Percentiles rank a stretch among this genome's conserved stretches.
phyloP scores from a whole-genome alignment of 2,329 filamentous ascomycete species.

The Aspergillus brasiliensis region DNA sequence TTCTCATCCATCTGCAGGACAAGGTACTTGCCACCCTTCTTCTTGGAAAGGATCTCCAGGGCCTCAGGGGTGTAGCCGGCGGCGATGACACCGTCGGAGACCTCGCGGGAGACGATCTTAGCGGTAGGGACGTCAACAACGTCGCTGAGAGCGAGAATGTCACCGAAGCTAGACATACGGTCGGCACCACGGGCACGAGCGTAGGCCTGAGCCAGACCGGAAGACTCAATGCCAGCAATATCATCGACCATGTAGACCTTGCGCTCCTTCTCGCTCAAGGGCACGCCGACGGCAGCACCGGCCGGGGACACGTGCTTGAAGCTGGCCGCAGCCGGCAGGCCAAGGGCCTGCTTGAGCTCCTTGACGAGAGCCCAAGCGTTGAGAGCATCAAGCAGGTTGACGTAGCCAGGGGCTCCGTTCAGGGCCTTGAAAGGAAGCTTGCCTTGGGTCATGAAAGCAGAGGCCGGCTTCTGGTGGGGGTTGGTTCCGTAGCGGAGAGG shows the following conservation, averaged over 20 bases:
- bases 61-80: constrained; percentile 83
- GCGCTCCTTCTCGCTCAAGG: constrained; percentile 81
- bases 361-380: constrained; percentile 98
- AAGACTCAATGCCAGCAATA: constrained; percentile 83
- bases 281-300: constrained; percentile 89
- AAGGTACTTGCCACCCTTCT: constrained; percentile 97
- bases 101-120: constrained; percentile 96
- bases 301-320: constrained; percentile 99
- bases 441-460: constrained; percentile 73
- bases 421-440: constrained; percentile 94
- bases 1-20: constrained; percentile 91
- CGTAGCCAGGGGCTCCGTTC: constrained; percentile 86
- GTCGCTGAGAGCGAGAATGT: constrained; percentile 91
- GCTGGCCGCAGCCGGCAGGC: constrained; percentile 86
- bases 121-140: constrained; percentile 89
- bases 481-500: constrained; percentile 93
- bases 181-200: constrained; percentile 93
- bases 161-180: constrained; percentile 98
- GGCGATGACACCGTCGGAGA: constrained; percentile 95
- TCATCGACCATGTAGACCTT: constrained; percentile 99
- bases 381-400: constrained; percentile 93
- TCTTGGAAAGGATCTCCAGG: constrained; percentile 89
- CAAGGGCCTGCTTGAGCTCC: constrained; percentile 87
- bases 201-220: constrained; percentile 88
- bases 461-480: constrained; percentile 95